Conservation (phyloP, 345 rosid genomes). For the Eucalyptus dawsonii region DNA sequence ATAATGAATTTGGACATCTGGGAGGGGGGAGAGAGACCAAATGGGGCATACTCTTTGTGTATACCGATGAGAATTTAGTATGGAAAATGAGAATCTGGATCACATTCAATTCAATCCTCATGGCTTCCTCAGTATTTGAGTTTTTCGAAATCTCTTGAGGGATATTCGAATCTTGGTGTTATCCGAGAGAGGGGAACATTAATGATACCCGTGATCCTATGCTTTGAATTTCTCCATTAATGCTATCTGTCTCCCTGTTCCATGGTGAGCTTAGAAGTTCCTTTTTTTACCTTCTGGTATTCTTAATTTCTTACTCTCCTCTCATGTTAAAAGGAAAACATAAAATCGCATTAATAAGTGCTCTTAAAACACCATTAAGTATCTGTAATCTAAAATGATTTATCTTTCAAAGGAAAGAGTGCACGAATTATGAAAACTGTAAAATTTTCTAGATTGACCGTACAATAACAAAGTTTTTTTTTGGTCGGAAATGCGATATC, state of each 20-base stretch:
- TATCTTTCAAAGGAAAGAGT: background rate
- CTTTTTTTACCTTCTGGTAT: background rate
- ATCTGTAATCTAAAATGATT: background rate
- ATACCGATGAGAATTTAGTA: background rate
- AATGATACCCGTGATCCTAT: background rate
- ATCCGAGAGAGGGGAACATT: background rate
- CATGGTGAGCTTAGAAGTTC: background rate
- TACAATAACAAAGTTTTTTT: background rate
- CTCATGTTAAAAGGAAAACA: background rate
- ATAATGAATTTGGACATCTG: background rate
- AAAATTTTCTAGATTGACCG: background rate
- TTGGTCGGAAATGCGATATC: no score
- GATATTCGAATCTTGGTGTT: background rate
- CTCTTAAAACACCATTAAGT: background rate
- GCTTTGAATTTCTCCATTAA: background rate
- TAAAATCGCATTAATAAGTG: background rate
- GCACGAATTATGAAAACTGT: background rate
- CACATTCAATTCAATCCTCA: background rate
- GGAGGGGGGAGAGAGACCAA: background rate
- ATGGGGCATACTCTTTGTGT: background rate
- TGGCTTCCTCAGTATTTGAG: background rate
- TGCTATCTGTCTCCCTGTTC: background rate
- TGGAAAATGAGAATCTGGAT: background rate
- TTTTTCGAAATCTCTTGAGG: background rate
- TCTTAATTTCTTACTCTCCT: background rate